Evolutionary conservation across 2,329 filamentous ascomycete species (phyloP).

Genomic region (Trichoderma guizhouense): DNA sequence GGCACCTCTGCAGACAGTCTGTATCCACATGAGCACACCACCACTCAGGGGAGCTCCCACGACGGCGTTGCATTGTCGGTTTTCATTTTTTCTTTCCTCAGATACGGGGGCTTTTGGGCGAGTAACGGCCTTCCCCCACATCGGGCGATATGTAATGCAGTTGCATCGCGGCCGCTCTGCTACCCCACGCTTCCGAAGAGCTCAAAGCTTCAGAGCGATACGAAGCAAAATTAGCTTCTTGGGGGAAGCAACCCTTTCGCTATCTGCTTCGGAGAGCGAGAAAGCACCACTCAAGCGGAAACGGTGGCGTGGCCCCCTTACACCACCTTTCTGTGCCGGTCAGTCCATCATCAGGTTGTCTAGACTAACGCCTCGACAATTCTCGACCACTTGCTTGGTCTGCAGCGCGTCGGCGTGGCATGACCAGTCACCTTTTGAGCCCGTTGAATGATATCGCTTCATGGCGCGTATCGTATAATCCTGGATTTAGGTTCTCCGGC

Average conservation of each 20-base stretch:
- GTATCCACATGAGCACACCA: constrained; percentile 2
- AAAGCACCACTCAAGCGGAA: background rate
- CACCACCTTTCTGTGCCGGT: background rate
- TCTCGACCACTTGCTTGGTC: background rate
- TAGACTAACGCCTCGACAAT: background rate
- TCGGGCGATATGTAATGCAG: background rate
- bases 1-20: background rate
- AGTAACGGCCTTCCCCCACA: background rate
- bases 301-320: background rate
- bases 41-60: background rate
- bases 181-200: constrained; percentile 6
- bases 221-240: background rate
- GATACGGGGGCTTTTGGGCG: background rate
- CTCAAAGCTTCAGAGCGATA: background rate
- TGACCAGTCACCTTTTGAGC: background rate
- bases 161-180: background rate
- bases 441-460: background rate
- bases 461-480: background rate
- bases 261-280: background rate
- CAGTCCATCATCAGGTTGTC: constrained; percentile 11
- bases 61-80: background rate
- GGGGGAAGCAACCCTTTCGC: background rate
- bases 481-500: background rate
- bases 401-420: background rate
- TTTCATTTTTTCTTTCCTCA: background rate